A percentile compares a stretch with the other conserved stretches of the same genome.
These are phyloP conservation scores for Silene conica DNA, from an alignment of 148 eudicot species.

Conservation along the genomic window DNA sequence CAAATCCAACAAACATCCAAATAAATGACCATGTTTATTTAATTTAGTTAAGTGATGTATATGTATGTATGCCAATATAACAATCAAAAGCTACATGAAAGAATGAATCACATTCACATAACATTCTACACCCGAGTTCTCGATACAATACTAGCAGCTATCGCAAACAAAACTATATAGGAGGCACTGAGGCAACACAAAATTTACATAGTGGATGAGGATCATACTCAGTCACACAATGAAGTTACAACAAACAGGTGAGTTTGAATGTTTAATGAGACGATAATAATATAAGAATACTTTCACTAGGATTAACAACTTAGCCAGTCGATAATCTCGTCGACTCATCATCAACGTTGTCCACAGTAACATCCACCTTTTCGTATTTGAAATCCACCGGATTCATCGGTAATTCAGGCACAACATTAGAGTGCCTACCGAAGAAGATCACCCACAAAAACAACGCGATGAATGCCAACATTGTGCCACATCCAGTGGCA, in stretches of 20 bases:
- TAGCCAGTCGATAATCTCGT: constrained; percentile 26
- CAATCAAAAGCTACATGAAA: constrained; percentile 12
- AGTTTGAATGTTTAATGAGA: background rate
- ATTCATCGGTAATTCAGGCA: constrained; percentile 30
- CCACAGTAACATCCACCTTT: constrained; percentile 50
- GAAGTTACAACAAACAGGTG: constrained; percentile 18
- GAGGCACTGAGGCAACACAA: background rate
- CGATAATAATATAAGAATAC: too few relatives aligned
- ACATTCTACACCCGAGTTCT: constrained; percentile 2
- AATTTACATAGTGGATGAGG: constrained; percentile 21
- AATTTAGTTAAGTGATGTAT: background rate
- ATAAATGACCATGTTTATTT: background rate
- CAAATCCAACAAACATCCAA: background rate
- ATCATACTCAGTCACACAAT: constrained; percentile 19
- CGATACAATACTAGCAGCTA: constrained; percentile 15
- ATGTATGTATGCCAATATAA: background rate
- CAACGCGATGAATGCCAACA: constrained; percentile 41
- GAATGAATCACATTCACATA: constrained; percentile 11
- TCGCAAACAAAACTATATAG: constrained; percentile 19
- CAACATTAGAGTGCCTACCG: constrained; percentile 24
- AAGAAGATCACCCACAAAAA: constrained; percentile 44
- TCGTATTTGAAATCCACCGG: constrained; percentile 44
- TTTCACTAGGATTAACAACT: background rate
- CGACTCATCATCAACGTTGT: constrained; percentile 30
- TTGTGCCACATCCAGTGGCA: constrained; percentile 52